Percentiles rank a stretch among this genome's conserved stretches.
Evolutionary conservation across 169 alveolate species (phyloP).

Genomic region (Eimeria necatrix): DNA sequence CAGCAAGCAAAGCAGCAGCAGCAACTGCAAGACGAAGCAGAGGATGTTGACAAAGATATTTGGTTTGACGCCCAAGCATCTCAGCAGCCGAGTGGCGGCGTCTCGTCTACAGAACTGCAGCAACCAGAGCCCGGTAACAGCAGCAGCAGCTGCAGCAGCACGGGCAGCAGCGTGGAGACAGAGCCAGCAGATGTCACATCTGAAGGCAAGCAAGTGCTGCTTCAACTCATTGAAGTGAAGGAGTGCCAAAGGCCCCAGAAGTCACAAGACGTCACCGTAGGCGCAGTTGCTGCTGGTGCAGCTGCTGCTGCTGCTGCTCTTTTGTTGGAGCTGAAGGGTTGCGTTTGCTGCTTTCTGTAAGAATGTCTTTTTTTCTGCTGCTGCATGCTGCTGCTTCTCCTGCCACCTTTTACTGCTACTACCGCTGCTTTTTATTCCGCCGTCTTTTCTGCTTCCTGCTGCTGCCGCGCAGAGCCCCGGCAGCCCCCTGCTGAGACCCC

Average conservation of each 20-base stretch:
- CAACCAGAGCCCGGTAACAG: not conserved
- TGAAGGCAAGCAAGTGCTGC: conserved; percentile 28
- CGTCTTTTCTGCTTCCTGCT: not conserved
- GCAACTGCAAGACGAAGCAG: not conserved
- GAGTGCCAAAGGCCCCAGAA: conserved; percentile 10
- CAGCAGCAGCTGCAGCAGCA: conserved; percentile 29
- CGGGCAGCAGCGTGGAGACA: not conserved
- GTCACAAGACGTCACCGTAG: not conserved
- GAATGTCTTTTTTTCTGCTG: not conserved
- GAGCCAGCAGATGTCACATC: not conserved
- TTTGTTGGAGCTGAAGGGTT: not conserved
- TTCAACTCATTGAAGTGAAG: conserved; percentile 17
- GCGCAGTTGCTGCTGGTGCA: not conserved
- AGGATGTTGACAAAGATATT: not conserved
- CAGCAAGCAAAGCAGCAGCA: conserved; percentile 10
- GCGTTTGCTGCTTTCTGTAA: not conserved
- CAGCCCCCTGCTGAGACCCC: conserved; percentile 16
- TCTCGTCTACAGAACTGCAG: conserved; percentile 27
- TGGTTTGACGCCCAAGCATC: conserved; percentile 26
- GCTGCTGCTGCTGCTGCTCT: not conserved
- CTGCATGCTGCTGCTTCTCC: not conserved
- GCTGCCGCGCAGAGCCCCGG: conserved; percentile 40
- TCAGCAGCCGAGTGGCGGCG: not conserved
- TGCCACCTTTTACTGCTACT: not conserved
- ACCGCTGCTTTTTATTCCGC: not conserved